Base-by-base conservation (phyloP, 2,329 filamentous ascomycete species). In the Colletotrichum truncatum region DNA sequence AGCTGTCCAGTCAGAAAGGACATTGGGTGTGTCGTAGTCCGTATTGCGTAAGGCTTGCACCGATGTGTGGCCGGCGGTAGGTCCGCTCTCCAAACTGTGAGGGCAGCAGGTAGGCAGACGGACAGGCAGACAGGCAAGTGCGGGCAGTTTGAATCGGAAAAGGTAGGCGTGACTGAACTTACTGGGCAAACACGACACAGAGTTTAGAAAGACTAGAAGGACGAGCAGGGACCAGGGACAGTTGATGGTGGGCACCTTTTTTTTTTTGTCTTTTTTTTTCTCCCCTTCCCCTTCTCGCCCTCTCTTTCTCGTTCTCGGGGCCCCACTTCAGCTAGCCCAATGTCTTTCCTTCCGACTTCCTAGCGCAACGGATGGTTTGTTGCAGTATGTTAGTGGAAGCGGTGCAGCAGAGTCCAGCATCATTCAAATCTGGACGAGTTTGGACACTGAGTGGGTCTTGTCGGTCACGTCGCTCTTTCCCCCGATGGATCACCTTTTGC, bases 201-300 rank as follows among this genome's bases (percentile, higher is more conserved):
- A 39, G 34, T 26, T 28, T 41, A 12, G 54, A 48, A 48, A 57
- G 30, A 57, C 54, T 48, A 41, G 54, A 57, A 30, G 54, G 48
- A 38, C 21, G 28, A 48, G 41, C 41, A 57, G 16, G 54, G 54
- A 9, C 36, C 52, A 55, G 25, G 52, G 52, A 43, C 9, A 7
- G n/a, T 43, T 25, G n/a, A n/a, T n/a, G n/a, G n/a, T n/a, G n/a
- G n/a, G n/a, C n/a, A n/a, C n/a, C n/a, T n/a, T n/a, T n/a, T n/a
- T n/a, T n/a, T n/a, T n/a, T n/a, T n/a, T n/a, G n/a, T n/a, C n/a
- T n/a, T n/a, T n/a, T n/a, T n/a, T n/a, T n/a, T n/a, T n/a, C n/a
- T n/a, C n/a, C n/a, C n/a, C n/a, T n/a, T n/a, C n/a, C n/a, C n/a
- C n/a, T n/a, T n/a, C n/a, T n/a, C n/a, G n/a, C n/a, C n/a, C n/a